phyloP scores from a whole-genome alignment of 2,329 filamentous ascomycete genomes.

The Triangularia setosa region DNA sequence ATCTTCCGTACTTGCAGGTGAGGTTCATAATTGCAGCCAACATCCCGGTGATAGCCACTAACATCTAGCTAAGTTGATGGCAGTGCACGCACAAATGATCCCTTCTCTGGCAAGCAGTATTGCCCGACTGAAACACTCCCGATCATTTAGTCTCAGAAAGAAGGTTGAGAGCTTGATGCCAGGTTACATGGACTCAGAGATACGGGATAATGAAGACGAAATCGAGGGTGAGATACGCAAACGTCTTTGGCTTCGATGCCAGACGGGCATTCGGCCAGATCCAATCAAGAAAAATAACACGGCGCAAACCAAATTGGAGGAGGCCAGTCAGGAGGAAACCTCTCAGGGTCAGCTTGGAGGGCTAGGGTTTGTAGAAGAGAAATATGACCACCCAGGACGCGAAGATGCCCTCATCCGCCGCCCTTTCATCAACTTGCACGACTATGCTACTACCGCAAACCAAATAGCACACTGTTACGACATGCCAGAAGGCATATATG shows the following conservation, averaged over 20 bases:
- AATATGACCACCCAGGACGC: neutral
- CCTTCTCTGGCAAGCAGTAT: slow-evolving; percentile 20
- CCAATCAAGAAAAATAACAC: slow-evolving; percentile 2
- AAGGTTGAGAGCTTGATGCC: slow-evolving; percentile 16
- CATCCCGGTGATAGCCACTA: neutral
- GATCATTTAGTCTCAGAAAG: slow-evolving; percentile 18
- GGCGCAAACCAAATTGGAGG: neutral
- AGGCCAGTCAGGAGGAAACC: neutral
- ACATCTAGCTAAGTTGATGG: slow-evolving; percentile 14
- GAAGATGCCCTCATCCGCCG: no score
- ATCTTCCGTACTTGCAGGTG: slow-evolving; percentile 32
- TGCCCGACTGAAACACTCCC: slow-evolving; percentile 18
- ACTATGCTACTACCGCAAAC: neutral
- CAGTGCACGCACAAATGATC: slow-evolving; percentile 21
- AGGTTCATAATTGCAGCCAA: neutral
- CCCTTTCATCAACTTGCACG: neutral
- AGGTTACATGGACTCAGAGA: neutral
- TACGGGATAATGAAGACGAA: neutral
- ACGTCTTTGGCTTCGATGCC: slow-evolving; percentile 24
- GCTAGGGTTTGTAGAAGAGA: neutral
- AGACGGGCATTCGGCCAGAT: slow-evolving; percentile 19
- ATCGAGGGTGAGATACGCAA: slow-evolving; percentile 10
- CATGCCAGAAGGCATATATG: neutral
- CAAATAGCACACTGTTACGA: neutral
- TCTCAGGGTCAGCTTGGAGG: neutral